Conservation (phyloP, 1,139 yeast genomes). For the Pichia sp. region DNA sequence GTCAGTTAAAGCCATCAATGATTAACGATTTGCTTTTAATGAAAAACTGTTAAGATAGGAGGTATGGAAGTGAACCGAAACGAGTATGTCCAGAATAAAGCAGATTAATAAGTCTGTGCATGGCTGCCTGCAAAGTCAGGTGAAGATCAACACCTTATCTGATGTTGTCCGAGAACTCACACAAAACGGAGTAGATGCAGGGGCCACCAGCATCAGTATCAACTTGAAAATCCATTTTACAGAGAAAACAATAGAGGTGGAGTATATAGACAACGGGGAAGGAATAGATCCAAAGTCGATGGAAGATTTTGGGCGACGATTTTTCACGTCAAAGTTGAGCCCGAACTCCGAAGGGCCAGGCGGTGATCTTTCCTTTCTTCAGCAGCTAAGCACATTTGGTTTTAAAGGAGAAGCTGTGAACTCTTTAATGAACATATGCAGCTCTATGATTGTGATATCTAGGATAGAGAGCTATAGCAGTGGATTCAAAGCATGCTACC, state of each 20-base stretch:
- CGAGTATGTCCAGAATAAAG: constrained; percentile 5
- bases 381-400: constrained; percentile 55
- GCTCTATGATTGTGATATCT: constrained; percentile 38
- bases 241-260: constrained; percentile 42
- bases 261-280: constrained; percentile 68
- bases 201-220: constrained; percentile 54
- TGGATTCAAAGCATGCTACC: constrained; percentile 27
- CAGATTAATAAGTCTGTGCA: not conserved
- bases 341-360: not conserved
- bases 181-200: constrained; percentile 79
- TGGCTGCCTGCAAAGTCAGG: constrained; percentile 16
- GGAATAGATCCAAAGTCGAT: constrained; percentile 66
- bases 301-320: constrained; percentile 54
- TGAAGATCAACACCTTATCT: constrained; percentile 7
- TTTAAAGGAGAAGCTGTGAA: constrained; percentile 72
- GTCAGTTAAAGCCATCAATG: not conserved
- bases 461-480: constrained; percentile 30
- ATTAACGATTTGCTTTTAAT: not conserved
- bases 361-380: constrained; percentile 44
- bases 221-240: constrained; percentile 49
- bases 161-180: constrained; percentile 66
- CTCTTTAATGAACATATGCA: constrained; percentile 34
- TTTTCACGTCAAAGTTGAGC: constrained; percentile 65
- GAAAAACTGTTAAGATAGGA: too few relatives aligned
- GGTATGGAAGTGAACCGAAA: too few relatives aligned